These are phyloP conservation scores for Suhomyces kunorum DNA, from an alignment of 1,139 yeast genomes.

Conservation along the genomic window DNA sequence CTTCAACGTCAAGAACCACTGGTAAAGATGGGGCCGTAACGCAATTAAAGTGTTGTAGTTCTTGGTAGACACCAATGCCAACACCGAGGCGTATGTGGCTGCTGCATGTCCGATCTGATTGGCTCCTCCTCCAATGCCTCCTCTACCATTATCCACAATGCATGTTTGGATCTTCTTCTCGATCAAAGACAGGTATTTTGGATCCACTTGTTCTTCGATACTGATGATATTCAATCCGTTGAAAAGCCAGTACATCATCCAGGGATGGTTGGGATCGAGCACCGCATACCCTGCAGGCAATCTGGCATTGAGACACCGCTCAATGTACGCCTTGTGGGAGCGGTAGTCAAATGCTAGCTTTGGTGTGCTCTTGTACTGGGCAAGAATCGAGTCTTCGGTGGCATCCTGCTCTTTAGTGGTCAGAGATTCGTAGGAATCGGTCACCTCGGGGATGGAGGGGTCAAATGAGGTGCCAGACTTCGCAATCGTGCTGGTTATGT, in stretches of 20 bases:
- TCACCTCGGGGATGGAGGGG: slow-evolving; percentile 6
- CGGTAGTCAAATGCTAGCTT: slow-evolving; percentile 13
- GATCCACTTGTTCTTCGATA: slow-evolving; percentile 5
- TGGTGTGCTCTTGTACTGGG: slow-evolving; percentile 13
- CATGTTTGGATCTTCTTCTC: slow-evolving; percentile 29
- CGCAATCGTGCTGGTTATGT: slow-evolving; percentile 5
- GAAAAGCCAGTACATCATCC: slow-evolving; percentile 85
- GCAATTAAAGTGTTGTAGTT: slow-evolving; percentile 35
- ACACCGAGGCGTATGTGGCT: slow-evolving; percentile 75
- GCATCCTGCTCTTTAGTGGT: slow-evolving; percentile 17
- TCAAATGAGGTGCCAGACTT: slow-evolving; percentile 5
- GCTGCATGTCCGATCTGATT: slow-evolving; percentile 86
- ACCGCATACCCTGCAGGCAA: slow-evolving; percentile 52
- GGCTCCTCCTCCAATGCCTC: slow-evolving; percentile 85
- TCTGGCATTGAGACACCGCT: slow-evolving; percentile 37
- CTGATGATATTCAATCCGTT: slow-evolving; percentile 42
- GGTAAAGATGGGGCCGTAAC: slow-evolving; percentile 43
- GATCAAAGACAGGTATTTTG: slow-evolving; percentile 16
- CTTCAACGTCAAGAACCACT: slow-evolving; percentile 71
- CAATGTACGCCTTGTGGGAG: slow-evolving; percentile 21
- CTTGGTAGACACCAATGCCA: slow-evolving; percentile 58
- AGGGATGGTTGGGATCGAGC: slow-evolving; percentile 86
- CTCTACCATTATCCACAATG: slow-evolving; percentile 40
- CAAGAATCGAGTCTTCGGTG: slow-evolving; percentile 17
- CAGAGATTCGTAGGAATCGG: slow-evolving; percentile 16